Evolutionary conservation across 345 rosid genomes (phyloP).

Genomic region (Aurinia saxatilis): DNA sequence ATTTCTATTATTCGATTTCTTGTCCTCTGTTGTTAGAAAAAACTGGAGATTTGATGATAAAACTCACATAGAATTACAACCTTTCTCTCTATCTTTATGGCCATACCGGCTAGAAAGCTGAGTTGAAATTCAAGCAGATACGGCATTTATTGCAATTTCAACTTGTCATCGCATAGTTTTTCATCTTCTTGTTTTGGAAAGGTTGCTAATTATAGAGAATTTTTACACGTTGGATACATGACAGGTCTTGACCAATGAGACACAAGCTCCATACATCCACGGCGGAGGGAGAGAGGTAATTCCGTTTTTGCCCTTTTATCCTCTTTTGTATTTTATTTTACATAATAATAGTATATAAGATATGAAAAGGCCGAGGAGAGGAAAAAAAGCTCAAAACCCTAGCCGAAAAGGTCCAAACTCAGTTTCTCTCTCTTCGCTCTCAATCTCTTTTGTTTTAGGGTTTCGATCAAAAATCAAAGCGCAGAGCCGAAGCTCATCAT

Average conservation of each 20-base stretch:
- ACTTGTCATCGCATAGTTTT: too few relatives aligned
- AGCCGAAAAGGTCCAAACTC: conserved; percentile 22
- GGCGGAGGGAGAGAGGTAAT: background rate
- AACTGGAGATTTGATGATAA: too few relatives aligned
- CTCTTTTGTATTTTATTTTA: too few relatives aligned
- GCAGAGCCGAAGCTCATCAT: background rate
- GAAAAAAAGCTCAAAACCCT: conserved; percentile 27
- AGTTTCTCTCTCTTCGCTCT: background rate
- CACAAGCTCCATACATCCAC: background rate
- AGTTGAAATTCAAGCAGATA: background rate
- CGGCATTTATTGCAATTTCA: background rate
- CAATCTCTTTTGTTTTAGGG: background rate
- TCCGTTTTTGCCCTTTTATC: background rate
- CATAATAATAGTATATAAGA: background rate
- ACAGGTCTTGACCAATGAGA: background rate
- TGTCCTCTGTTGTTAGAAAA: background rate
- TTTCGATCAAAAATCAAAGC: conserved; percentile 24
- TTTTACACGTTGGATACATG: too few relatives aligned
- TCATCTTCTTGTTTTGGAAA: too few relatives aligned
- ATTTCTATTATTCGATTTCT: background rate
- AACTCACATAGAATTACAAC: too few relatives aligned
- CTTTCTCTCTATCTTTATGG: too few relatives aligned
- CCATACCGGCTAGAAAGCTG: too few relatives aligned
- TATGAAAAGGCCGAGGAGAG: conserved; percentile 9
- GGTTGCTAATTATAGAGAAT: too few relatives aligned